Conservation (phyloP, 352 stramenopile genomes). For the Pythium brachiatum region DNA sequence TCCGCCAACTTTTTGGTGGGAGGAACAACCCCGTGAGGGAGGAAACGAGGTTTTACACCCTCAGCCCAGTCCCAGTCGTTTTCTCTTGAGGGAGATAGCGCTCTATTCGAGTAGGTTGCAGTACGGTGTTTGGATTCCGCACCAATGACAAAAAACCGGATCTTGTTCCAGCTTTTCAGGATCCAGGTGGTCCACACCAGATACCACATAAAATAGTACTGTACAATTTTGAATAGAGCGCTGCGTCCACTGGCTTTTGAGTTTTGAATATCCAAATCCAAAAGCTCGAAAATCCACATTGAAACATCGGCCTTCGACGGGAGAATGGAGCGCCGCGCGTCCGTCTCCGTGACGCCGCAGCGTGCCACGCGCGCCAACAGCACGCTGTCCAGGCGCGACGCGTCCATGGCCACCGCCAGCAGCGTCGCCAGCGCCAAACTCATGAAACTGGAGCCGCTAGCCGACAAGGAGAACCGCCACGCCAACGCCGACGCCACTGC, state of each 20-base stretch:
- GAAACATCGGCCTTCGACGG: no score
- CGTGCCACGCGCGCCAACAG: neutral
- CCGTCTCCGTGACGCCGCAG: neutral
- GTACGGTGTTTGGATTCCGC: neutral
- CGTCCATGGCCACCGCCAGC: slow-evolving; percentile 3
- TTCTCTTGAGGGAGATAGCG: neutral
- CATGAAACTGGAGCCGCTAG: neutral
- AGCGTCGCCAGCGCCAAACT: neutral
- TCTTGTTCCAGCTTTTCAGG: neutral
- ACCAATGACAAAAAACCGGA: neutral
- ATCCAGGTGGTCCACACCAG: slow-evolving; percentile 10
- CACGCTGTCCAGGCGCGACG: neutral
- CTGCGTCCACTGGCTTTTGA: slow-evolving; percentile 25
- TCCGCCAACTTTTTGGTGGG: neutral
- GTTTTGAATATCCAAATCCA: slow-evolving; percentile 48
- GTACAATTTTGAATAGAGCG: slow-evolving; percentile 10
- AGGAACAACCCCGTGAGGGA: neutral
- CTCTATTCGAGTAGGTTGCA: neutral
- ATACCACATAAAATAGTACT: no score
- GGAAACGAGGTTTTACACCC: neutral
- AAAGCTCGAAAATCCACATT: neutral
- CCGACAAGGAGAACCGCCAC: slow-evolving; percentile 27
- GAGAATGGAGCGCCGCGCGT: slow-evolving; percentile 1
- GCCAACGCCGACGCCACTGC: neutral
- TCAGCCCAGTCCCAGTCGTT: neutral